These are phyloP conservation scores for Elymus sibiricus DNA, from an alignment of 176 grass and related monocot species.

Conservation along the genomic window DNA sequence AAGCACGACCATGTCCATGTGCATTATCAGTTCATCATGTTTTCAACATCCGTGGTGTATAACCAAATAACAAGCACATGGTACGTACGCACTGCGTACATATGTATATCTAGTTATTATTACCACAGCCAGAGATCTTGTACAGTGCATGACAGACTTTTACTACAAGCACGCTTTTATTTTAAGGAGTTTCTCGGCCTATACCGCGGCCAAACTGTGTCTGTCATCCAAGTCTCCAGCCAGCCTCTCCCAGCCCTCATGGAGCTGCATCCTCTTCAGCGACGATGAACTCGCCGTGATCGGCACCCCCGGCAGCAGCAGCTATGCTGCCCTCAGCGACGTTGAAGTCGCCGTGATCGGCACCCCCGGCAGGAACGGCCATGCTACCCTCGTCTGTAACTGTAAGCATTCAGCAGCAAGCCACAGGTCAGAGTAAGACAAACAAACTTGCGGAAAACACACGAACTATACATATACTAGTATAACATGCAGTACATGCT, in stretches of 20 bases:
- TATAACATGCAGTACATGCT: too few species aligned
- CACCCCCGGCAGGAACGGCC: too few species aligned
- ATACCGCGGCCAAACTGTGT: neutral
- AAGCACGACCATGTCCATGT: neutral
- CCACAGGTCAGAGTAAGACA: neutral
- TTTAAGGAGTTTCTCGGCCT: neutral
- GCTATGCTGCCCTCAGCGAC: too few species aligned
- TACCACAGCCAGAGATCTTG: neutral
- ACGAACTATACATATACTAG: neutral
- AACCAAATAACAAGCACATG: neutral
- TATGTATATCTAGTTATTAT: neutral
- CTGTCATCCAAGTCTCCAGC: neutral
- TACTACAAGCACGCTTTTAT: neutral
- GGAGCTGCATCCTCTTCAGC: neutral
- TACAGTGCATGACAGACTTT: neutral
- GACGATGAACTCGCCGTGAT: too few species aligned
- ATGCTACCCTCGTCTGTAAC: too few species aligned
- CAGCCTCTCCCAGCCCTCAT: neutral
- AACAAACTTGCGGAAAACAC: neutral
- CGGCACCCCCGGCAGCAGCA: too few species aligned
- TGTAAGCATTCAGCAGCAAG: too few species aligned
- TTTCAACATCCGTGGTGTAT: neutral
- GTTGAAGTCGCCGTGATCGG: too few species aligned
- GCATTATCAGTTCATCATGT: neutral
- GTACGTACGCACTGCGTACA: neutral